phyloP scores from a whole-genome alignment of 2,329 filamentous ascomycete species.

The Pseudogymnoascus destructans region DNA sequence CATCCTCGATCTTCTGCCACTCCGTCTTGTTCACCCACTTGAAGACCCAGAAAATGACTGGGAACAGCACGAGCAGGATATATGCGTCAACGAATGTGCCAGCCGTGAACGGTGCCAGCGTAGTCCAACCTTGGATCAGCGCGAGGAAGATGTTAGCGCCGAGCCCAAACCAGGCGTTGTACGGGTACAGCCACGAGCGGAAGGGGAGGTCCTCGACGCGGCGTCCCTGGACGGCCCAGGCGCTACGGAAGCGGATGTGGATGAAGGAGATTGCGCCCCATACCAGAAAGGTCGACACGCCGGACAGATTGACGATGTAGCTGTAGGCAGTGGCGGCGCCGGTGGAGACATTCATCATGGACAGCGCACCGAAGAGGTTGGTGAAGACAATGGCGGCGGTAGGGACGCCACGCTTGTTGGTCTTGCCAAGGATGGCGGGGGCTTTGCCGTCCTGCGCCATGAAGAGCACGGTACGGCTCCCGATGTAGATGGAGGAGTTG shows the following conservation, averaged over 20 bases:
- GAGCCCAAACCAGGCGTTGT: constrained; percentile 46
- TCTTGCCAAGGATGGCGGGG: constrained; percentile 54
- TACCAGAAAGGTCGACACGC: constrained; percentile 58
- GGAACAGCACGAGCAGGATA: constrained; percentile 46
- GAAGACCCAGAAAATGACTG: constrained; percentile 41
- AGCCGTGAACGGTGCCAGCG: constrained; percentile 42
- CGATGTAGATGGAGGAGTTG: constrained; percentile 68
- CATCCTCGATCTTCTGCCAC: constrained; percentile 36
- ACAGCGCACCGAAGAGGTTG: constrained; percentile 56
- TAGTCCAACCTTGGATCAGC: constrained; percentile 49
- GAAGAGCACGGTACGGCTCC: constrained; percentile 59
- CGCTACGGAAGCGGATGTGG: constrained; percentile 57
- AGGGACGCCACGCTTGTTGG: constrained; percentile 48
- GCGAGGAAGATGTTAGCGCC: constrained; percentile 45
- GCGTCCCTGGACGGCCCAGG: constrained; percentile 47
- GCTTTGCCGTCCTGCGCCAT: constrained; percentile 65
- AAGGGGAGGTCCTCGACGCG: constrained; percentile 41
- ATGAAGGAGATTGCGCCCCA: constrained; percentile 60
- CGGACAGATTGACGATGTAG: constrained; percentile 58
- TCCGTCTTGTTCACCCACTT: constrained; percentile 42
- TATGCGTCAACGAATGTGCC: constrained; percentile 51
- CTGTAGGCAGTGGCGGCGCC: constrained; percentile 51
- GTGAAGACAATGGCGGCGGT: constrained; percentile 52
- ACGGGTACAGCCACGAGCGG: constrained; percentile 40
- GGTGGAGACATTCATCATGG: constrained; percentile 62